Evolutionary conservation across 169 alveolate genomes (phyloP).

Genomic region (Eimeria sp.): DNA sequence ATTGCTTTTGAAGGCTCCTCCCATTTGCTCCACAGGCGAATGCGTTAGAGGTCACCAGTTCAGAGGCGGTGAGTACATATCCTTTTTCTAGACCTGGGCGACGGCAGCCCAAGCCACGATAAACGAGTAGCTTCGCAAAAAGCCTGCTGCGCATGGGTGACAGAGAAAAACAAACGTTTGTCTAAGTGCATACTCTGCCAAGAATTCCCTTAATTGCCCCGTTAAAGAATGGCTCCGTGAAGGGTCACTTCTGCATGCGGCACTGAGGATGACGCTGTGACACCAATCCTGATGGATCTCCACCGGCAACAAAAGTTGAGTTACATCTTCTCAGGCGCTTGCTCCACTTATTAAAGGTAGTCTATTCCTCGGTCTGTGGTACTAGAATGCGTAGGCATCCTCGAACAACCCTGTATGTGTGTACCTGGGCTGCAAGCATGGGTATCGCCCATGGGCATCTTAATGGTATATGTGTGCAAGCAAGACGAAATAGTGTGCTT

Average conservation of each 20-base stretch:
- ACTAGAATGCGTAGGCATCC: neutral
- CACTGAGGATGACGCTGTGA: neutral
- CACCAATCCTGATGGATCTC: neutral
- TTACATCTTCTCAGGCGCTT: neutral
- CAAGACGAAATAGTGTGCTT: constrained; percentile 4
- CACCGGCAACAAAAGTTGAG: neutral
- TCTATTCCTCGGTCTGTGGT: neutral
- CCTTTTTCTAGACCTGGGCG: neutral
- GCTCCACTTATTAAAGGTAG: neutral
- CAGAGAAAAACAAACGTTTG: neutral
- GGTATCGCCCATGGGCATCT: neutral
- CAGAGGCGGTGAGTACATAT: neutral
- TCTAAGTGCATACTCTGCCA: neutral
- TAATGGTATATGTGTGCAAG: neutral
- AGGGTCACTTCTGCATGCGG: constrained; percentile 69
- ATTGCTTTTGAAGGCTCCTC: neutral
- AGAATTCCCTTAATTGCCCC: neutral
- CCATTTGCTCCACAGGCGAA: neutral
- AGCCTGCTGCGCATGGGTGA: neutral
- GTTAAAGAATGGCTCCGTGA: neutral
- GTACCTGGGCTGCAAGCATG: neutral
- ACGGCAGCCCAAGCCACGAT: neutral
- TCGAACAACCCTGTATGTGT: neutral
- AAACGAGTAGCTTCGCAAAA: neutral
- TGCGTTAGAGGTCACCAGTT: neutral